Percentiles rank a stretch among this genome's conserved stretches.
phyloP scores from a whole-genome alignment of 164 flowering plant genomes.

The Litsea cubeba region DNA sequence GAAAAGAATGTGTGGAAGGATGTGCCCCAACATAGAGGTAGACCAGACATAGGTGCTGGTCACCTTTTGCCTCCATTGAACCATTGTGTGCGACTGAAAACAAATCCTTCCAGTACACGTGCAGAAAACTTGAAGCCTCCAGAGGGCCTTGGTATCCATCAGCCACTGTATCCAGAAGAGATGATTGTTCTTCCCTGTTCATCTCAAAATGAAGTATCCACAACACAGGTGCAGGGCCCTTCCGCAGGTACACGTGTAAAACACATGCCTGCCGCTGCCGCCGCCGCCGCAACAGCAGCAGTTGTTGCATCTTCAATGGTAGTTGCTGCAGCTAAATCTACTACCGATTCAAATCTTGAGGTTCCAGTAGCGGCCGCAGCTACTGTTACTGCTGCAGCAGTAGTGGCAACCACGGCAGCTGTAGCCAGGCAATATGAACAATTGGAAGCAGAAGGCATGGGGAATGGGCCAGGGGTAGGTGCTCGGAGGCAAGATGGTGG shows the following conservation, averaged over 20 bases:
- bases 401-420: constrained; percentile 81
- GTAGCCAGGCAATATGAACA: constrained; percentile 64
- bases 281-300: constrained; percentile 84
- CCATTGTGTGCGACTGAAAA: constrained; percentile 30
- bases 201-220: constrained; percentile 28
- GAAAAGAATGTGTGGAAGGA: constrained; percentile 12
- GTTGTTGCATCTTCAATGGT: constrained; percentile 92
- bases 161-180: constrained; percentile 23
- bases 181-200: constrained; percentile 19
- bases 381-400: constrained; percentile 83
- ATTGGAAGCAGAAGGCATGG: constrained; percentile 23
- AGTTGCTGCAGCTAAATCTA: constrained; percentile 73
- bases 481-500: constrained; percentile 27
- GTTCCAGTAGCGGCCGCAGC: constrained; percentile 84
- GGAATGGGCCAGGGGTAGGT: constrained; percentile 20
- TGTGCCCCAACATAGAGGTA: constrained; percentile 27
- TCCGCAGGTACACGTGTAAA: constrained; percentile 26
- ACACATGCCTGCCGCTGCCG: constrained; percentile 71
- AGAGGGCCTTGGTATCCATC: constrained; percentile 29
- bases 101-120: constrained; percentile 16
- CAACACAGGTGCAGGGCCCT: background rate
- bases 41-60: constrained; percentile 26
- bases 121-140: constrained; percentile 30
- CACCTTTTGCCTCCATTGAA: constrained; percentile 48
- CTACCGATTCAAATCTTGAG: constrained; percentile 42